phyloP scores from a whole-genome alignment of 1,284 basidiomycete genomes.

The Melampsora larici-populina region DNA sequence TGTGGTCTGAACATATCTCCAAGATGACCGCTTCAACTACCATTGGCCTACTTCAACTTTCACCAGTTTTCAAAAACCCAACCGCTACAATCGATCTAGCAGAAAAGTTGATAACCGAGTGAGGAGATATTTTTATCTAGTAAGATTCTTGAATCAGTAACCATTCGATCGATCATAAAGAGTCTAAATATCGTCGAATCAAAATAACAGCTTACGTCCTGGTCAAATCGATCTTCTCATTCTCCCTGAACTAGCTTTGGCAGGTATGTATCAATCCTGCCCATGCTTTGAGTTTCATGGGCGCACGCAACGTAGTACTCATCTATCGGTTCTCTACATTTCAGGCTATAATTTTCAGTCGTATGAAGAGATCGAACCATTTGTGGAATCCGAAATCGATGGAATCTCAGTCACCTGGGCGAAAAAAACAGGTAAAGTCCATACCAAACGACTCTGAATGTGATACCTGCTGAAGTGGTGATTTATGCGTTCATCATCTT shows the following conservation, averaged over 20 bases:
- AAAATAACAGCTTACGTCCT: slow-evolving; percentile 4
- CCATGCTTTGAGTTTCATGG: neutral
- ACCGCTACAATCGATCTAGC: slow-evolving; percentile 17
- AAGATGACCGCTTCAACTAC: slow-evolving; percentile 9
- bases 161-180: neutral
- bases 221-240: slow-evolving; percentile 31
- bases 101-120: slow-evolving; percentile 17
- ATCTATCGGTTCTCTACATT: neutral
- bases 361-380: slow-evolving; percentile 28
- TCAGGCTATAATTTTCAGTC: slow-evolving; percentile 31
- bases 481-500: neutral
- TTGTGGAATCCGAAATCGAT: slow-evolving; percentile 39
- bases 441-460: neutral
- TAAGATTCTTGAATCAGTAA: neutral
- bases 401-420: slow-evolving; percentile 29
- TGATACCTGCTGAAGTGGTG: neutral
- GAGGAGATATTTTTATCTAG: neutral
- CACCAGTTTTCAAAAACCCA: slow-evolving; percentile 29
- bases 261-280: slow-evolving; percentile 8
- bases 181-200: neutral
- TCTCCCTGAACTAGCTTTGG: slow-evolving; percentile 36
- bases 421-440: slow-evolving; percentile 27
- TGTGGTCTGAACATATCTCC: no score
- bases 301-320: neutral
- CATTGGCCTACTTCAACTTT: slow-evolving; percentile 30